Evolutionary conservation across 257 asterid species (phyloP), one percentile per base, ranked within the genome.

Genomic region (Solanum okadae): DNA sequence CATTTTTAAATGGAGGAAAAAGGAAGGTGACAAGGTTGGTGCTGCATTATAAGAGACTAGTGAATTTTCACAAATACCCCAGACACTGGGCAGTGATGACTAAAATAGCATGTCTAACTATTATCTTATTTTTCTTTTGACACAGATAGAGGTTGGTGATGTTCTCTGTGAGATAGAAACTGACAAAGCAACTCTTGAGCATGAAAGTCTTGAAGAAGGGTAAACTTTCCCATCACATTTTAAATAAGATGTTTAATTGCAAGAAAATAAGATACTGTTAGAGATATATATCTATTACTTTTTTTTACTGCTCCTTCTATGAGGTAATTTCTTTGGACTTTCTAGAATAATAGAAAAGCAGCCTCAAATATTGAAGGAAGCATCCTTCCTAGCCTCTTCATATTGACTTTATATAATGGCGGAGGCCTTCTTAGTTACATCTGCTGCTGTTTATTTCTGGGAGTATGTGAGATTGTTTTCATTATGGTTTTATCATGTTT

Each of bases 121-220:
- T 31, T 18, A 82, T 18, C 22, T 46, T 82, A 10, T 75, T 63
- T 87, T 89, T 79, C 88, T 82, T 86, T 87, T 92, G 89, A 89
- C 92, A 91, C 98, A 97, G 99, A 95, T 97, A 59, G 96, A 92
- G 88, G 98, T 96, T 90, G 99, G 99, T 87, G 99, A 97, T 90
- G 86, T 97, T 89, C 92, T 97, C 88, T 95, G 99, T 91, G 99
- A 97, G 95, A 96, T 96, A 89, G 99, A 97, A 94, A 96, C 99
- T 29, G 99, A 97, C 94, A 96, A 96, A 93, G 99, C 99, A 42
- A 97, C 98, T 72, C 92, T 97, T 77, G 99, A 95, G 92, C 95
- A 87, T 93, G 99, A 97, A 93, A 89, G 97, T 91, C 99, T 96
- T 90, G 99, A 96, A 96, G 99, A 97, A 93, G 99, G 99, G 99